Evolutionary conservation across 2,329 filamentous ascomycete genomes (phyloP).

Genomic region (Beauveria bassiana): DNA sequence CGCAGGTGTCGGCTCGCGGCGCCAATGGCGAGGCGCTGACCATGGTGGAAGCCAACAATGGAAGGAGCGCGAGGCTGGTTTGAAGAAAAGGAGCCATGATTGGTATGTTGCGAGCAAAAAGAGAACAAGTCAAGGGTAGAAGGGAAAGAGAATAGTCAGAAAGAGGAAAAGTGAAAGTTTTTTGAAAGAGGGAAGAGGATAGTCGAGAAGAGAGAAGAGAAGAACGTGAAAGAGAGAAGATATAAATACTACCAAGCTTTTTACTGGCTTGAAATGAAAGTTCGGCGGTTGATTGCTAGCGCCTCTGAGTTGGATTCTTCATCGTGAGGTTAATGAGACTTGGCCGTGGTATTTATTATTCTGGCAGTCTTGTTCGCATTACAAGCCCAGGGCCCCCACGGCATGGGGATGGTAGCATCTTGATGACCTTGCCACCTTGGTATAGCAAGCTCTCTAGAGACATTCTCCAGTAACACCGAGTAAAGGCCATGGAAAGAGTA

Average conservation of each 20-base stretch:
- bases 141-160: too few relatives aligned
- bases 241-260: too few relatives aligned
- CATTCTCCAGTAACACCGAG: not conserved
- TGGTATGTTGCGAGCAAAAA: too few relatives aligned
- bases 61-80: constrained; percentile 14
- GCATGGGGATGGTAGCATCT: not conserved
- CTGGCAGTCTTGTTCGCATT: not conserved
- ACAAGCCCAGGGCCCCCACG: not conserved
- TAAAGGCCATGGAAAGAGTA: not conserved
- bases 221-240: too few relatives aligned
- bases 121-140: too few relatives aligned
- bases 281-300: too few relatives aligned
- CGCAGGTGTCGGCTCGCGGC: constrained; percentile 19
- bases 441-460: not conserved
- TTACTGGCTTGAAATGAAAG: too few relatives aligned
- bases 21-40: constrained; percentile 9
- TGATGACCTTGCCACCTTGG: not conserved
- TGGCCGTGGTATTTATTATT: not conserved
- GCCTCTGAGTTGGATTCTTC: not conserved
- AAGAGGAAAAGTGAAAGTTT: too few relatives aligned
- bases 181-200: too few relatives aligned
- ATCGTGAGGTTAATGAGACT: not conserved
- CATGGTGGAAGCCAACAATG: constrained; percentile 11
- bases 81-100: constrained; percentile 15
- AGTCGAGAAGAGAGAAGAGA: too few relatives aligned